Evolutionary conservation across 495 filamentous ascomycete genomes (phyloP).

Genomic region (Daldinia concentrica): DNA sequence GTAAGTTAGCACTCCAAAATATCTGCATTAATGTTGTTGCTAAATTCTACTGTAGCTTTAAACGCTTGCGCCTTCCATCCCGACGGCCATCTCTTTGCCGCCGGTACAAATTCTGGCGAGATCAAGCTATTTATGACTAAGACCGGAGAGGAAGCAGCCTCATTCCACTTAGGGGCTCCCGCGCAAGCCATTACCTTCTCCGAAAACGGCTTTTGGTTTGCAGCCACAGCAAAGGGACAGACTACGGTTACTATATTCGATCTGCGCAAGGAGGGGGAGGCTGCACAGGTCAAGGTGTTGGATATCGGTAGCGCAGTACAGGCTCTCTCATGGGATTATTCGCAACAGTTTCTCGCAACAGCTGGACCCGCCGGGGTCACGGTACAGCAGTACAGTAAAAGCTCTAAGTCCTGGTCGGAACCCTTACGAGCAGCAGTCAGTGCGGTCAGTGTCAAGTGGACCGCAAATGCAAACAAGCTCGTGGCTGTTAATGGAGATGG

Average conservation of each 20-base stretch:
- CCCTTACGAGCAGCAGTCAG: slow-evolving; percentile 77
- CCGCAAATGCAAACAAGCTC: slow-evolving; percentile 74
- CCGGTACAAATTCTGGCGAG: slow-evolving; percentile 76
- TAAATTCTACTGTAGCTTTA: slow-evolving; percentile 68
- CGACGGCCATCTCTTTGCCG: slow-evolving; percentile 91
- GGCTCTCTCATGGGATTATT: slow-evolving; percentile 88
- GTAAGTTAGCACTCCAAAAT: slow-evolving; percentile 62
- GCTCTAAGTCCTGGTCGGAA: slow-evolving; percentile 87
- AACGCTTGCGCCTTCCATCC: slow-evolving; percentile 89
- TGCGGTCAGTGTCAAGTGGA: slow-evolving; percentile 80
- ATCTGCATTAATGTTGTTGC: slow-evolving; percentile 13
- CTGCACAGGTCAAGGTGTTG: slow-evolving; percentile 76
- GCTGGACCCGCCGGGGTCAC: slow-evolving; percentile 82
- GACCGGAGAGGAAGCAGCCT: slow-evolving; percentile 72
- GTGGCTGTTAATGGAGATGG: slow-evolving; percentile 79
- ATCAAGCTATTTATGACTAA: slow-evolving; percentile 89
- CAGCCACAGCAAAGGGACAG: slow-evolving; percentile 75
- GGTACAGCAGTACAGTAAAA: slow-evolving; percentile 87
- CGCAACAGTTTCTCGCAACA: slow-evolving; percentile 88
- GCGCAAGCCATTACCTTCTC: slow-evolving; percentile 85
- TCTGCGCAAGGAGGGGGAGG: slow-evolving; percentile 83
- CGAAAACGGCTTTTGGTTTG: slow-evolving; percentile 97
- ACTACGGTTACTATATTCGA: slow-evolving; percentile 87
- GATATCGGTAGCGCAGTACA: slow-evolving; percentile 81
- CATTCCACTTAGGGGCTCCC: slow-evolving; percentile 71